Percentiles rank a stretch among this genome's conserved stretches.
Conservation (phyloP, 2,329 filamentous ascomycete genomes). For the Aureobasidium sp. region DNA sequence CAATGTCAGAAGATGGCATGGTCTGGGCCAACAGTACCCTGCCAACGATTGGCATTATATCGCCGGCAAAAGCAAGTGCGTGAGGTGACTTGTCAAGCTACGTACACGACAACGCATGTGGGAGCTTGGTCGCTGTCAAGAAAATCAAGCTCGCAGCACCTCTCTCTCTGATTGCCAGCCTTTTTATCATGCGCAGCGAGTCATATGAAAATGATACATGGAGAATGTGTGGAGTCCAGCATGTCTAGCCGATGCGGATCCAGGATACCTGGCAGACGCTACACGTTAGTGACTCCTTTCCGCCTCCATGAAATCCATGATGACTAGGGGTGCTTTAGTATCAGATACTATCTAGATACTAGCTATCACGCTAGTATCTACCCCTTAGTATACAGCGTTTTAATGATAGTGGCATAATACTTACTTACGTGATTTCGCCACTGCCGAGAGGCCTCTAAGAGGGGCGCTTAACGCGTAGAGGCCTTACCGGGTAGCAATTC, state of each 20-base stretch:
- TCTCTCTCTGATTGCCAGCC: neutral
- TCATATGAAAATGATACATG: constrained; percentile 4
- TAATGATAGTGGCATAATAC: too few species aligned
- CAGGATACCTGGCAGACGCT: constrained; percentile 1
- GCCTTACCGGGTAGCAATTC: too few species aligned
- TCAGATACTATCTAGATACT: too few species aligned
- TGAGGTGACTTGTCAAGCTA: constrained; percentile 9
- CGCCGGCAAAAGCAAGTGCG: constrained; percentile 9
- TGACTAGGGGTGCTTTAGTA: too few species aligned
- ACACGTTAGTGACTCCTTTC: constrained; percentile 6
- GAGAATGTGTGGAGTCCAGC: constrained; percentile 13
- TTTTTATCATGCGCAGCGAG: constrained; percentile 9
- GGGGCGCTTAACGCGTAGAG: too few species aligned
- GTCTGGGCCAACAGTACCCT: neutral
- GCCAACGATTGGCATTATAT: constrained; percentile 7
- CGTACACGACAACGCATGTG: constrained; percentile 13
- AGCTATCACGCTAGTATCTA: too few species aligned
- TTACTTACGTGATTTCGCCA: too few species aligned
- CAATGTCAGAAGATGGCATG: constrained; percentile 14
- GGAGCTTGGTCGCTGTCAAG: constrained; percentile 6
- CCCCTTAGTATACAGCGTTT: too few species aligned
- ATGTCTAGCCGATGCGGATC: constrained; percentile 9
- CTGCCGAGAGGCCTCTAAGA: too few species aligned
- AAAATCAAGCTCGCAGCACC: constrained; percentile 9
- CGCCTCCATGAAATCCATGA: constrained; percentile 7